phyloP scores from a whole-genome alignment of 139 green algal species.

The Chlorella sp. region DNA sequence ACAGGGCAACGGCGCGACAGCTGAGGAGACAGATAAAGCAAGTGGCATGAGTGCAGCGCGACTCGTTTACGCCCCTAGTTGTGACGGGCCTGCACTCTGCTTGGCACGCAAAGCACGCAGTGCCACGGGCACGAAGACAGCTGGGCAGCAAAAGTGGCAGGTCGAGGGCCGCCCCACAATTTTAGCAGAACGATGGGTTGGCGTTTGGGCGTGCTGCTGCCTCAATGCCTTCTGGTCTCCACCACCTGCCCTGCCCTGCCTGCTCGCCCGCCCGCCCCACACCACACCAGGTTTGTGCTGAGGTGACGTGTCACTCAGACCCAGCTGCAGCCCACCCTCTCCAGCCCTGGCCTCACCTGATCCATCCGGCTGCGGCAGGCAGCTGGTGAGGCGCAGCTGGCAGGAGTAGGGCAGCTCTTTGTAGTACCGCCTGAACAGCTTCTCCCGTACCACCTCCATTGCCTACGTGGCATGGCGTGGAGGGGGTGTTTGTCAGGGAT shows the following conservation, averaged over 20 bases:
- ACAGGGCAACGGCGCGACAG: background rate
- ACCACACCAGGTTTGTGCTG: too few relatives aligned
- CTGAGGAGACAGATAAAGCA: background rate
- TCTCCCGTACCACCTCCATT: slow-evolving; percentile 59
- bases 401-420: slow-evolving; percentile 10
- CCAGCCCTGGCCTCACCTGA: background rate
- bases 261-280: too few relatives aligned
- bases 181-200: too few relatives aligned
- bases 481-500: too few relatives aligned
- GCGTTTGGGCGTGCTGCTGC: too few relatives aligned
- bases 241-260: too few relatives aligned
- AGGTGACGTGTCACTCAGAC: too few relatives aligned
- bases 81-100: too few relatives aligned
- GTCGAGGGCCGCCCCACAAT: too few relatives aligned
- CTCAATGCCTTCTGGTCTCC: too few relatives aligned
- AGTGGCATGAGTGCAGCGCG: background rate
- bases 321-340: background rate
- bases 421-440: slow-evolving; percentile 60
- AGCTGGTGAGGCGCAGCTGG: slow-evolving; percentile 12
- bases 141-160: background rate
- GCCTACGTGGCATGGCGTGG: background rate
- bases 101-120: too few relatives aligned
- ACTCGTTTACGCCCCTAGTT: background rate
- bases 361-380: background rate
- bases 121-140: background rate